These are phyloP conservation scores for Boletus eberwhitei DNA, from an alignment of 768 basidiomycete genomes.

Conservation along the genomic window DNA sequence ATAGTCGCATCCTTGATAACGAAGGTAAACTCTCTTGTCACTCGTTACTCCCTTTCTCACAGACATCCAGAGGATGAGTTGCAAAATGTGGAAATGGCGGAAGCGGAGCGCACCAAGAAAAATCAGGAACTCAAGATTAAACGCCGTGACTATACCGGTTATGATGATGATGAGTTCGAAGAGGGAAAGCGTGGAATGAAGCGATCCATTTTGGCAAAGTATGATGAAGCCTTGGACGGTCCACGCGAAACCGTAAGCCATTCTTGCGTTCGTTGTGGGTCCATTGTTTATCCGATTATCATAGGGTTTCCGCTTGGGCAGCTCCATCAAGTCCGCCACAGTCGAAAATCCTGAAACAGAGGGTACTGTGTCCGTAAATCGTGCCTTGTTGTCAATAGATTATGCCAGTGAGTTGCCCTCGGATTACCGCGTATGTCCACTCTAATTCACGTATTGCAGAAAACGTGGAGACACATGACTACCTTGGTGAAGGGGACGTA, in stretches of 20 bases:
- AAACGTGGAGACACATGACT: constrained; percentile 83
- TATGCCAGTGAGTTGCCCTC: constrained; percentile 70
- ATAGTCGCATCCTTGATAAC: constrained; percentile 90
- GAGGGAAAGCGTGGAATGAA: constrained; percentile 76
- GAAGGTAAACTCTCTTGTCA: constrained; percentile 57
- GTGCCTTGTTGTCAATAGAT: constrained; percentile 78
- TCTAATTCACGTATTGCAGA: constrained; percentile 45
- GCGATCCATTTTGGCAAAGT: constrained; percentile 82
- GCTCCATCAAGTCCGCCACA: constrained; percentile 42
- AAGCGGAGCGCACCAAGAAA: constrained; percentile 77
- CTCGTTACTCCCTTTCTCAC: neutral
- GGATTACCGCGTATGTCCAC: neutral
- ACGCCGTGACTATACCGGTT: constrained; percentile 87
- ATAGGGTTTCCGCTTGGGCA: constrained; percentile 87
- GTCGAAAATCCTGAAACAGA: constrained; percentile 41
- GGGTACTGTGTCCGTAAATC: constrained; percentile 63
- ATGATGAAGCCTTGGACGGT: constrained; percentile 87
- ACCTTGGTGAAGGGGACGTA: constrained; percentile 84
- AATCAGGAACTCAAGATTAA: constrained; percentile 85
- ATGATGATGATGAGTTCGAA: constrained; percentile 92
- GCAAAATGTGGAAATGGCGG: constrained; percentile 93
- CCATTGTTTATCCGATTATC: neutral
- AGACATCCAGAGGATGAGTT: constrained; percentile 83
- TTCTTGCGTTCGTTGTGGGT: constrained; percentile 1
- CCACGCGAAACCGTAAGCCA: constrained; percentile 59